Conservation (phyloP, 2,329 filamentous ascomycete species). For the Westerdykella sp. region DNA sequence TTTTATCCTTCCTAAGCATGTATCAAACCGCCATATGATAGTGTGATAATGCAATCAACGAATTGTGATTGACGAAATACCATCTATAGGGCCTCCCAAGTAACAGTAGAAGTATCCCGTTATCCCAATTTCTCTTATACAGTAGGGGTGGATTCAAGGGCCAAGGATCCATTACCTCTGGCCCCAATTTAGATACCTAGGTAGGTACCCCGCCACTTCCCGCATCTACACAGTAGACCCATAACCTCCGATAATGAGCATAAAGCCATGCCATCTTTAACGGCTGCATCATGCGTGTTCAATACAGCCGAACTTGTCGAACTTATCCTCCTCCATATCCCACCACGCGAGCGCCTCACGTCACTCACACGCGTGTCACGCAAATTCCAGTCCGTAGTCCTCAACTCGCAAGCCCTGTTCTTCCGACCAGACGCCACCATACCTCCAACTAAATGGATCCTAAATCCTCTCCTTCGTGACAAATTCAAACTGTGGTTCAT, state of each 20-base stretch:
- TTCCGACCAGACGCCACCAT: conserved; percentile 4
- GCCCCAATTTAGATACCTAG: not conserved
- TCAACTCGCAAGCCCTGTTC: conserved; percentile 9
- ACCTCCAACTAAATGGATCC: not conserved
- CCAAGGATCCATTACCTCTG: not conserved
- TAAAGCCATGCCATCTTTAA: not conserved
- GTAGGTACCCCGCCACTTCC: not conserved
- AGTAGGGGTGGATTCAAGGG: too few relatives aligned
- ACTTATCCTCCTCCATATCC: conserved; percentile 30
- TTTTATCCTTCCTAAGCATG: too few relatives aligned
- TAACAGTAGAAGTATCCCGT: too few relatives aligned
- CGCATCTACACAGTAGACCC: not conserved
- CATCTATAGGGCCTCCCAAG: too few relatives aligned
- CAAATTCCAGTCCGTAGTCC: conserved; percentile 5
- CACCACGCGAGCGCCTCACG: conserved; percentile 7
- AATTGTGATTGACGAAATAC: too few relatives aligned
- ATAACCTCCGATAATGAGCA: not conserved
- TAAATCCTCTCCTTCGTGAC: conserved; percentile 8
- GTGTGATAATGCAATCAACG: too few relatives aligned
- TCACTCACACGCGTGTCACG: conserved; percentile 4
- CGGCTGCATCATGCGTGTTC: conserved; percentile 19
- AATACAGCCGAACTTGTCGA: conserved; percentile 37
- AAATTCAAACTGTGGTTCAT: conserved; percentile 11
- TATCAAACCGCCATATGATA: too few relatives aligned
- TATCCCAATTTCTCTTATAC: too few relatives aligned